Evolutionary conservation across 495 filamentous ascomycete genomes (phyloP), one percentile per base, ranked within the genome.

Genomic region (Hypoxylon trugodes): DNA sequence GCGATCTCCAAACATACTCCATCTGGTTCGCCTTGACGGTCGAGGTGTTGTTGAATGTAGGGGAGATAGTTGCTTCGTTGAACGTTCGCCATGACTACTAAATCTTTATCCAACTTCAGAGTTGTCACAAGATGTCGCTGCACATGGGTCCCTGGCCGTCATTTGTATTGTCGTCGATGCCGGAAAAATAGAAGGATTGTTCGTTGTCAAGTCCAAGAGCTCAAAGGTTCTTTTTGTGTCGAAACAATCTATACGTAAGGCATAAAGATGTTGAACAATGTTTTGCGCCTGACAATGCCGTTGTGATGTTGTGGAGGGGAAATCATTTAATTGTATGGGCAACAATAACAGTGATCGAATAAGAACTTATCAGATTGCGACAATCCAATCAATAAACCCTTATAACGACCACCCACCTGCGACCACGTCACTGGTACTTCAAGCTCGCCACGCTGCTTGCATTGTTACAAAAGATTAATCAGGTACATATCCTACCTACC

Each of bases 1-100:
- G 45, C 28, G 6, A 58, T 32, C 19, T 67, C 60, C 32, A 65
- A 43, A 8, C 24, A 24, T 12, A 49, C 45, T 6, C 52, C 51
- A 9, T 72, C 48, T 12, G 6, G 15, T 26, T 65, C 53, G 28
- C 21, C n/a, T 55, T 46, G 56, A 24, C 37, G 51, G 37, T 70
- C 56, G n/a, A 69, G 62, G 45, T 59, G 47, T 18, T 58, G 48
- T 35, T 65, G 62, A 13, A 72, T 55, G 32, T 72, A 66, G 30
- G 62, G 56, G 16, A 69, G 61, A 32, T 67, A 70, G 35, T 65
- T 72, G 57, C 59, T 65, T 26, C 43, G 50, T 42, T 59, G 60
- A 13, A 60, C 45, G 32, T 24, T 52, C 52, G 54, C 57, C 59
- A 46, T 65, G 36, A 18, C 36, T 38, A n/a, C 2, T n/a, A 4